phyloP scores from a whole-genome alignment of 371 early-diverging fungal genomes.

The Mortierella sp. region DNA sequence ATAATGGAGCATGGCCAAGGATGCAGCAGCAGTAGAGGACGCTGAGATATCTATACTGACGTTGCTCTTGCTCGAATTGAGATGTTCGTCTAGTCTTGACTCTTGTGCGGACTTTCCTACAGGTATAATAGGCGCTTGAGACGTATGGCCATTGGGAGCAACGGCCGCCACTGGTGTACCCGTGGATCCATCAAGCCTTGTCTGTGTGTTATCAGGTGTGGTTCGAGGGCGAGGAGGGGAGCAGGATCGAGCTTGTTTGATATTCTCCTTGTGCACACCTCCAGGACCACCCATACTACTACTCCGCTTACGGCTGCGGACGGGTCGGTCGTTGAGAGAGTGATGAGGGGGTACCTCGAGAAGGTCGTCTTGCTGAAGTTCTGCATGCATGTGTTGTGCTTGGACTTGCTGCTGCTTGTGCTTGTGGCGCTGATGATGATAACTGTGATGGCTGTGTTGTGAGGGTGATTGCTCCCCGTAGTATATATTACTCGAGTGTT shows the following conservation, averaged over 20 bases:
- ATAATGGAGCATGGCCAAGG: not conserved
- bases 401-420: not conserved
- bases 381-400: not conserved
- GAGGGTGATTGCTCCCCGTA: not conserved
- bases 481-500: not conserved
- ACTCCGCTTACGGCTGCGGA: conserved; percentile 16
- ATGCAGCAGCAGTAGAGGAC: not conserved
- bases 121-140: not conserved
- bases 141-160: not conserved
- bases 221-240: conserved; percentile 15
- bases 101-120: not conserved
- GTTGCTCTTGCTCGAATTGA: not conserved
- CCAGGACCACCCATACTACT: conserved; percentile 27
- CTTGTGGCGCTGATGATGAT: not conserved
- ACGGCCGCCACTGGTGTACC: not conserved
- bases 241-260: conserved; percentile 28
- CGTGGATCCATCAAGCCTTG: not conserved
- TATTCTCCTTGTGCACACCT: conserved; percentile 10
- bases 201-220: not conserved
- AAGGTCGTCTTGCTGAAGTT: not conserved
- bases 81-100: not conserved
- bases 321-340: not conserved
- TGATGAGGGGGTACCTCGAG: not conserved
- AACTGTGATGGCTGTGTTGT: not conserved
- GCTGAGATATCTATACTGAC: not conserved